Evolutionary conservation across 164 flowering plant genomes (phyloP), one percentile per base, ranked within the genome.

Genomic region (Cinnamomum chago): DNA sequence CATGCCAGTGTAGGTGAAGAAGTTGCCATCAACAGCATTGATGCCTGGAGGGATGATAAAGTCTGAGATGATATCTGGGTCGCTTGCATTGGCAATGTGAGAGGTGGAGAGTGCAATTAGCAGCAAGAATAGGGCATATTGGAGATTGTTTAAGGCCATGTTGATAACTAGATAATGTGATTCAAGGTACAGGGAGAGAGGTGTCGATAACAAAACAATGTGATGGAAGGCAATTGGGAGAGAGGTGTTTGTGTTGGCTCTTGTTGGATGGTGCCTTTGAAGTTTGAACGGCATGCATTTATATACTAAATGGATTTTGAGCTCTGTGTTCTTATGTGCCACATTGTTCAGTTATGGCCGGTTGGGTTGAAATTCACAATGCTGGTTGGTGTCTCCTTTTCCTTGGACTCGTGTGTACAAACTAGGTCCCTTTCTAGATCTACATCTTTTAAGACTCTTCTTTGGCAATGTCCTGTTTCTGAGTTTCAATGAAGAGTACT

Each of bases 1-100:
- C 71, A 81, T 52, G 28, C 82, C 84, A 14, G 79, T 78, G 70
- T 50, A 82, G 12, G 86, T 80, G 75, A 84, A 82, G 73, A 75
- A 79, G 18, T 60, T 58, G 5, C 76, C 80, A 33, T 79, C 78
- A 6, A 74, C 55, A 2, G 17, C 20, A 6, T 50, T 77, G 7
- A n/a, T 1, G 35, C 76, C 69, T 28, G 50, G 23, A 1, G 84
- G 82, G 17, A 72, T 17, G 27, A 79, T 22, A 70, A 76, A 82
- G 47, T 82, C 82, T 0, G 75, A 60, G 14, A 47, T 17, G 72
- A 81, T 78, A 51, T 81, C 77, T 2, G 81, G 79, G 73, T 77
- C 84, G 11, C 81, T 67, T 73, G 81, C 79, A 10, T 70, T 27
- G 27, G 50, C 72, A 47, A 47, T 70, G 40, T 23, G 40, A 13